These are phyloP conservation scores for Pseudogymnoascus sp. DNA, from an alignment of 2,329 filamentous ascomycete genomes.

Conservation along the genomic window DNA sequence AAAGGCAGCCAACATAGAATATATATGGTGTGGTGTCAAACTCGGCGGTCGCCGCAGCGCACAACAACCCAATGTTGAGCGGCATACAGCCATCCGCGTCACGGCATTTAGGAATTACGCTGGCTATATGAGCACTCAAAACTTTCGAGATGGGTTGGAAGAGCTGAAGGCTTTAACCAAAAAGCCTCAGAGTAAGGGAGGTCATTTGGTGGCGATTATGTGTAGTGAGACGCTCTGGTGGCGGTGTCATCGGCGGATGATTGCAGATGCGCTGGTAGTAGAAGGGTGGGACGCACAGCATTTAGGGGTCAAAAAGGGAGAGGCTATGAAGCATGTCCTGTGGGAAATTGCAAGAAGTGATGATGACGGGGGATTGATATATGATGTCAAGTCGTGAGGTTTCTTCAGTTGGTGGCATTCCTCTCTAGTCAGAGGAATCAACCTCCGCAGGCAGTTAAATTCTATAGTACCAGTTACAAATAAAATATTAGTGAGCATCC, in stretches of 20 bases:
- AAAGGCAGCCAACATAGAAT: conserved; percentile 6
- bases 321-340: conserved; percentile 11
- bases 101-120: conserved; percentile 14
- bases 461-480: too few relatives aligned
- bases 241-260: conserved; percentile 15
- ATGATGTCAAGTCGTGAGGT: conserved; percentile 10
- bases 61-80: conserved; percentile 9
- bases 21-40: conserved; percentile 4
- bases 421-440: too few relatives aligned
- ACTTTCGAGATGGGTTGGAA: conserved; percentile 10
- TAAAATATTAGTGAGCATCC: too few relatives aligned
- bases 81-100: conserved; percentile 12
- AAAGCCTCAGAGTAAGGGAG: neutral
- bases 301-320: conserved; percentile 10
- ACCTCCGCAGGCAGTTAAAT: too few relatives aligned
- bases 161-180: conserved; percentile 2
- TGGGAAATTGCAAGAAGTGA: conserved; percentile 13
- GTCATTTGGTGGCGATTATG: conserved; percentile 10
- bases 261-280: conserved; percentile 11
- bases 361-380: conserved; percentile 9
- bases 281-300: conserved; percentile 12
- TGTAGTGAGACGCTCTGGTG: conserved; percentile 15
- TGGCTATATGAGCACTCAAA: conserved; percentile 11
- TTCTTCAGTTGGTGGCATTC: neutral
- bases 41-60: conserved; percentile 11